Base-by-base conservation (phyloP, 352 stramenopile genomes). In the Paralagenidium karlingii region DNA sequence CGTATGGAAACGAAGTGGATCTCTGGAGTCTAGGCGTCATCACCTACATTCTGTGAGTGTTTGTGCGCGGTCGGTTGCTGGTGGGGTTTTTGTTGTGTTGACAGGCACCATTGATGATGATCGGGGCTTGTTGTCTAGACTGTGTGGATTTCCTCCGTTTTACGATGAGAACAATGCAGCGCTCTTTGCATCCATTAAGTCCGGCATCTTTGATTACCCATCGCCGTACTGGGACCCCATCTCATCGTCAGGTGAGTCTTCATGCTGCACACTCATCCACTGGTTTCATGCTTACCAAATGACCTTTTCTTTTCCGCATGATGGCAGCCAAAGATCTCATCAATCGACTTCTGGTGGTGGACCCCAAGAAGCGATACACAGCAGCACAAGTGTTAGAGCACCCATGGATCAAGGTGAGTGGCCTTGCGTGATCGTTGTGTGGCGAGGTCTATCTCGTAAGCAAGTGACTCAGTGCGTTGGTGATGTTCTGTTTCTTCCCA, bases 1-100 rank as follows among this genome's bases (percentile, higher is more conserved):
- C 75, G 22, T 98, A 98, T 57, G 87, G 87, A 45, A 78, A 66
- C 8, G 86, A 97, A 60, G 84, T 95, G 6, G 92, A 98, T 58
- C 82, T 97, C 40, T 98, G 91, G 90, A 93, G 66, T 61, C 67
- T 98, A 19, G 95, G 95, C 12, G 91, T 99, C 25, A 98, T 99
- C 62, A 59, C 92, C 3, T 99, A 98, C 73, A 94, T 94, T 42
- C 36, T 94, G 51, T 68, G 36, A 24, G 50, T 49, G 13, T 36
- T 29, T 28, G 12, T n/a, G n/a, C n/a, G n/a, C n/a, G 10, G 27
- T 10, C 13, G 27, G 9, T 13, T 13, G 27, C 27, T 32, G 9
- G 27, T 32, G 9, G 13, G n/a, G n/a, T n/a, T n/a, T n/a, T n/a
- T n/a, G n/a, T n/a, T n/a, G n/a, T 31, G 24, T 3, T 40, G n/a